phyloP scores from a whole-genome alignment of 176 grass and related monocot species.

The Carex myosuroides region DNA sequence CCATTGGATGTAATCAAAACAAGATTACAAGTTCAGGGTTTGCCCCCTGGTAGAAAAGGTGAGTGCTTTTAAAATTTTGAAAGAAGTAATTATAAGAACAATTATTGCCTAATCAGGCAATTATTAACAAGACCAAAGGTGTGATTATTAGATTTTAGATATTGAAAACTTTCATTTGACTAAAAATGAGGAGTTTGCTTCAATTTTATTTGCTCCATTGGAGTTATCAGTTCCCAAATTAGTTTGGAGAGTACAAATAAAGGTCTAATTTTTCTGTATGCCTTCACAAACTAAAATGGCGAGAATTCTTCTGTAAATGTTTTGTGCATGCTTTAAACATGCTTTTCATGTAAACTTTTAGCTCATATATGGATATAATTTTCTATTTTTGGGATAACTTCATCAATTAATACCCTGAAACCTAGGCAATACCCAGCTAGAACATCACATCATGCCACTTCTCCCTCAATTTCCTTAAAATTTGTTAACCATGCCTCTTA shows the following conservation, averaged over 20 bases:
- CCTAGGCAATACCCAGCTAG: background rate
- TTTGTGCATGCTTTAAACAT: background rate
- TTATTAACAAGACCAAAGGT: background rate
- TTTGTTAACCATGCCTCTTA: background rate
- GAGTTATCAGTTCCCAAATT: background rate
- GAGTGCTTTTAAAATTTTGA: constrained; percentile 1
- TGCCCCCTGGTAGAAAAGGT: constrained; percentile 45
- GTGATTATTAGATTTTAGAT: background rate
- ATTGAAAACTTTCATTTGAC: background rate
- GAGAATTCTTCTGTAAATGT: background rate
- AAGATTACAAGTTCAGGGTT: constrained; percentile 90
- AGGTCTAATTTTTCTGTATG: background rate
- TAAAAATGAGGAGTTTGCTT: background rate
- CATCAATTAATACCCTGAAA: background rate
- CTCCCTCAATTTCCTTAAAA: background rate
- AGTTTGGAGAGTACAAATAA: background rate
- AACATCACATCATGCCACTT: background rate
- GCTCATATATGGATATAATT: background rate
- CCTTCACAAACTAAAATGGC: background rate
- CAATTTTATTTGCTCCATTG: background rate
- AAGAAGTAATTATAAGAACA: background rate
- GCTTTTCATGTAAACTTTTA: background rate
- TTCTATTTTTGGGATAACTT: background rate
- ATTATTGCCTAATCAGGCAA: background rate
- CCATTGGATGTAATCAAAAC: constrained; percentile 98